phyloP scores from a whole-genome alignment of 805 yeast species.

The Jamesozyma lodderae region DNA sequence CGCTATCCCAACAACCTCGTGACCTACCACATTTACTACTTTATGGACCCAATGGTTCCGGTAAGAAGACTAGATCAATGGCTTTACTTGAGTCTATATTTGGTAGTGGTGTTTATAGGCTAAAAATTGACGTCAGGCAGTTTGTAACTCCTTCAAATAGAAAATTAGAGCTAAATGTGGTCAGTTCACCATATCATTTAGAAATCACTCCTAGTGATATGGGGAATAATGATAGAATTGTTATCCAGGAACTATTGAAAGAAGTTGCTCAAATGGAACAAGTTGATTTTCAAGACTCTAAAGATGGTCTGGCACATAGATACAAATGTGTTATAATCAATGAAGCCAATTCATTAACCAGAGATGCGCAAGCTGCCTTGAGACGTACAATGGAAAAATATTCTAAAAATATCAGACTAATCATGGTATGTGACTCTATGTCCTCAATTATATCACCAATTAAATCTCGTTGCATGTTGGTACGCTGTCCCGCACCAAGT shows the following conservation, averaged over 20 bases:
- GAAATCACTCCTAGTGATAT: slow-evolving; percentile 96
- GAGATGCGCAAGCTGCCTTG: slow-evolving; percentile 94
- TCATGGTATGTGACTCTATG: slow-evolving; percentile 80
- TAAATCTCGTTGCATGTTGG: slow-evolving; percentile 79
- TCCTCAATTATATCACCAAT: slow-evolving; percentile 91
- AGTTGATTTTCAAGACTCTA: slow-evolving; percentile 60
- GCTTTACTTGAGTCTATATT: slow-evolving; percentile 70
- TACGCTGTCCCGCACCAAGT: slow-evolving; percentile 82
- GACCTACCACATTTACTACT: slow-evolving; percentile 90
- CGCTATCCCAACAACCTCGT: slow-evolving; percentile 31
- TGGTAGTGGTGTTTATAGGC: slow-evolving; percentile 72
- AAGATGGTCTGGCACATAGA: slow-evolving; percentile 38
- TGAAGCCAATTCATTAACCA: slow-evolving; percentile 80
- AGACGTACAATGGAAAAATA: slow-evolving; percentile 96
- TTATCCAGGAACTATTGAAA: slow-evolving; percentile 85
- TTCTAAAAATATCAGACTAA: slow-evolving; percentile 74
- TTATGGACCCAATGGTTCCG: slow-evolving; percentile 96
- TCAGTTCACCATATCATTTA: slow-evolving; percentile 83
- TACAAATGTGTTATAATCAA: slow-evolving; percentile 79
- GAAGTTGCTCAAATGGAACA: slow-evolving; percentile 94
- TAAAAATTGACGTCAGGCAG: slow-evolving; percentile 84
- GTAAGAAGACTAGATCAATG: slow-evolving; percentile 88
- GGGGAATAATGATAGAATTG: slow-evolving; percentile 92
- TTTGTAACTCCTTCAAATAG: slow-evolving; percentile 66
- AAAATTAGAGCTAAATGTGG: slow-evolving; percentile 83